phyloP scores from a whole-genome alignment of 441 rosid species.

The Pelargonium cotyledonis region DNA sequence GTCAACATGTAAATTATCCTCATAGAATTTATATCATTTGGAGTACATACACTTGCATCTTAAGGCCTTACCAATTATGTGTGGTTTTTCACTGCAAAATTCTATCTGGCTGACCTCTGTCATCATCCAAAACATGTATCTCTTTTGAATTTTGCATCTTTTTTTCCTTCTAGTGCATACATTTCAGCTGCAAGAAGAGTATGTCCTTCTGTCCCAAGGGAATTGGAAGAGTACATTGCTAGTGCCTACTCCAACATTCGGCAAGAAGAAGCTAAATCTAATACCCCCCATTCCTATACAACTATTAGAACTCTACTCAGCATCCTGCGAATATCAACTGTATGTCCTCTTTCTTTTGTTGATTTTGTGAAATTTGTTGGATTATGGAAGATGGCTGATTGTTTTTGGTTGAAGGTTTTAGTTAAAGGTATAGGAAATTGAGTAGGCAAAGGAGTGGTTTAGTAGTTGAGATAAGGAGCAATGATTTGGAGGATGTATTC shows the following conservation, averaged over 20 bases:
- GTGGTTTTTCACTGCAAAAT: not conserved
- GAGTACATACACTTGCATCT: not conserved
- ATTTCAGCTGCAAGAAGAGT: constrained; percentile 91
- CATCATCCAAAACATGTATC: constrained; percentile 3
- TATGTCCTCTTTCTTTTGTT: constrained; percentile 32
- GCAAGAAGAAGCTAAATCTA: constrained; percentile 94
- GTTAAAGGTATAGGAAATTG: too few relatives aligned
- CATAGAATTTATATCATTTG: not conserved
- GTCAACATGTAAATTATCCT: not conserved
- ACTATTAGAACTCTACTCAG: constrained; percentile 94
- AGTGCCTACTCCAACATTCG: constrained; percentile 89
- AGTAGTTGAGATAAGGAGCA: too few relatives aligned
- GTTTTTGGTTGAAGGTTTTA: too few relatives aligned
- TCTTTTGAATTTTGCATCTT: constrained; percentile 11
- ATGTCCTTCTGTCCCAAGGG: constrained; percentile 77
- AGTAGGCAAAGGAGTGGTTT: too few relatives aligned
- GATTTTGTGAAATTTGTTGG: not conserved
- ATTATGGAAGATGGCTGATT: too few relatives aligned
- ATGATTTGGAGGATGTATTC: too few relatives aligned
- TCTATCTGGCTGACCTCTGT: not conserved
- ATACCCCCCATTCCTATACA: constrained; percentile 89
- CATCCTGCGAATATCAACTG: constrained; percentile 93
- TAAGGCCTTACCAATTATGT: not conserved
- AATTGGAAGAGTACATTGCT: constrained; percentile 89
- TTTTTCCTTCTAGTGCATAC: constrained; percentile 58